phyloP scores from a whole-genome alignment of 148 eudicot species.

The Amaranthus palmeri region DNA sequence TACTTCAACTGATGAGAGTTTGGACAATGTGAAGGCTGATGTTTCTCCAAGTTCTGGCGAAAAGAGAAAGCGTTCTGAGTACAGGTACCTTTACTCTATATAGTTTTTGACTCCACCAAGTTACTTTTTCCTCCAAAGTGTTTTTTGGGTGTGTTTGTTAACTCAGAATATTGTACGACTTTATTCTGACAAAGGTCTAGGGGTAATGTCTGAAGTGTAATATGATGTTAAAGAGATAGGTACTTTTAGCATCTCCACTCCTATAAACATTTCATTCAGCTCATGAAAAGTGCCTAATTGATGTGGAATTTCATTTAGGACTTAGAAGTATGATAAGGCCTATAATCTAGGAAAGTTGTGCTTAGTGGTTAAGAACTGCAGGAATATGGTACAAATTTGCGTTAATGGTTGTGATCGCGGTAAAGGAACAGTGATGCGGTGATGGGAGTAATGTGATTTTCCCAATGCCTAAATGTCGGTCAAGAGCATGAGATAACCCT shows the following conservation, averaged over 20 bases:
- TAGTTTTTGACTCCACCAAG: background rate
- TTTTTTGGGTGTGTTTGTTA: slow-evolving; percentile 14
- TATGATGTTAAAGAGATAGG: slow-evolving; percentile 23
- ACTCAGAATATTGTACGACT: slow-evolving; percentile 15
- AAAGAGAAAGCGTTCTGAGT: slow-evolving; percentile 58
- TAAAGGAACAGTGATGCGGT: no score
- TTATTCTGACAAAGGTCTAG: slow-evolving; percentile 22
- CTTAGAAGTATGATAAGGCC: slow-evolving; percentile 1
- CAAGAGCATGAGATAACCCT: no score
- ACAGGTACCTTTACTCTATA: slow-evolving; percentile 36
- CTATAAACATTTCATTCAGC: slow-evolving; percentile 6
- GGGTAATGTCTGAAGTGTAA: slow-evolving; percentile 23
- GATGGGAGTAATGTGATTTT: no score
- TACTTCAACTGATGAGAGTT: slow-evolving; percentile 24
- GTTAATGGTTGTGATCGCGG: no score
- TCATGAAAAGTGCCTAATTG: background rate
- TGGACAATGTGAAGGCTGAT: slow-evolving; percentile 32
- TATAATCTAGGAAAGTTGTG: background rate
- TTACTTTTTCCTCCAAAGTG: background rate
- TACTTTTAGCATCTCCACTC: slow-evolving; percentile 17
- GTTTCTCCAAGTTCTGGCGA: slow-evolving; percentile 25
- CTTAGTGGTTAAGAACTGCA: slow-evolving; percentile 3
- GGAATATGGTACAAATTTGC: background rate
- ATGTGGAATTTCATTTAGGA: background rate
- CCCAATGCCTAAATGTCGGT: no score